Percentiles rank a stretch among this genome's conserved stretches.
phyloP scores from a whole-genome alignment of 148 eudicot species.

The Nyssa sinensis region DNA sequence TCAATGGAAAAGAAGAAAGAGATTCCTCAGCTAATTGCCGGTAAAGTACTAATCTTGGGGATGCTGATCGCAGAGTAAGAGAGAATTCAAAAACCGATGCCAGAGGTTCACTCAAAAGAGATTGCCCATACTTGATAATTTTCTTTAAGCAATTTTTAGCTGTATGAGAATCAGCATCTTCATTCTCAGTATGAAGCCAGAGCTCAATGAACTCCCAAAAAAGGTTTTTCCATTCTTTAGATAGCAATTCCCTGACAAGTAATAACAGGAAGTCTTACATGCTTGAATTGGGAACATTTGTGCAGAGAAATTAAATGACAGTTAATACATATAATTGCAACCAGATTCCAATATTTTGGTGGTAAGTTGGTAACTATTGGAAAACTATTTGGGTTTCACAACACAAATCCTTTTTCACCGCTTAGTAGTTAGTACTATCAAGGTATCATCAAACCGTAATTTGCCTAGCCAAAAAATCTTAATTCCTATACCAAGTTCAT shows the following conservation, averaged over 20 bases:
- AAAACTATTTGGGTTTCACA: neutral
- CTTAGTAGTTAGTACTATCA: neutral
- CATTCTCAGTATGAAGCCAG: constrained; percentile 54
- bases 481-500: neutral
- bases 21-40: constrained; percentile 93
- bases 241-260: constrained; percentile 70
- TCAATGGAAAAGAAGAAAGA: constrained; percentile 82
- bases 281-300: neutral
- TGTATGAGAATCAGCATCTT: constrained; percentile 38
- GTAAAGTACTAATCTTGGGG: constrained; percentile 82
- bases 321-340: neutral
- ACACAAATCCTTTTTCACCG: neutral
- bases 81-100: constrained; percentile 86
- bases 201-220: constrained; percentile 85
- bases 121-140: constrained; percentile 61
- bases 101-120: constrained; percentile 61
- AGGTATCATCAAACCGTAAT: neutral
- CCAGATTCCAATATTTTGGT: too few species aligned
- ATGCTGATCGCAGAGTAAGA: constrained; percentile 86
- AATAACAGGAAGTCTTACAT: constrained; percentile 1
- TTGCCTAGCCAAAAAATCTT: neutral
- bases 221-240: constrained; percentile 83
- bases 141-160: constrained; percentile 74
- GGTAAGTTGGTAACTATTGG: neutral
- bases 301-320: neutral